These are phyloP conservation scores for Hymenotorrendiella dingleyae DNA, from an alignment of 2,329 filamentous ascomycete genomes.

Conservation along the genomic window DNA sequence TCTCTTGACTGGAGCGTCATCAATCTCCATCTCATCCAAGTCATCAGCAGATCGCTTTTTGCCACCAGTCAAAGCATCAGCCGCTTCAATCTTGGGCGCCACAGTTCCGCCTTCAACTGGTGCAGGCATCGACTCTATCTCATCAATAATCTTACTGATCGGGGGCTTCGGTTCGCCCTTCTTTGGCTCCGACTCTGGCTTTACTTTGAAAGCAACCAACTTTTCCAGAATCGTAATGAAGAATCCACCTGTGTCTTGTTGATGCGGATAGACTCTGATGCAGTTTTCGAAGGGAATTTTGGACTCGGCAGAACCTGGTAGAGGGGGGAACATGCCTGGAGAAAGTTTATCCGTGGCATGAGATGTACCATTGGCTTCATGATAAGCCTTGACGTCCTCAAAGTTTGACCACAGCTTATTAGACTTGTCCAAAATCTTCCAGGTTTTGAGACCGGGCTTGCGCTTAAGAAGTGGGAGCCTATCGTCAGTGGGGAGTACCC, in stretches of 20 bases:
- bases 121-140: slow-evolving; percentile 31
- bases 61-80: slow-evolving; percentile 21
- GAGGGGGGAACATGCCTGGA: slow-evolving; percentile 76
- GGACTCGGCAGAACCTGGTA: slow-evolving; percentile 45
- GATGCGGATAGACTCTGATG: slow-evolving; percentile 89
- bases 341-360: slow-evolving; percentile 61
- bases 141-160: slow-evolving; percentile 35
- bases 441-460: slow-evolving; percentile 68
- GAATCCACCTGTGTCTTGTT: slow-evolving; percentile 95
- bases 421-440: slow-evolving; percentile 88
- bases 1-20: slow-evolving; percentile 30
- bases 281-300: slow-evolving; percentile 78
- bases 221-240: slow-evolving; percentile 97
- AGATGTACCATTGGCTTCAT: slow-evolving; percentile 53
- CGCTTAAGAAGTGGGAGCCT: slow-evolving; percentile 73
- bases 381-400: slow-evolving; percentile 70
- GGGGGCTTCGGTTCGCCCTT: slow-evolving; percentile 37
- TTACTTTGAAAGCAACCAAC: slow-evolving; percentile 75
- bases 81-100: slow-evolving; percentile 28
- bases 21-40: slow-evolving; percentile 17
- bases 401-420: slow-evolving; percentile 74
- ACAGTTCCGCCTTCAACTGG: slow-evolving; percentile 28
- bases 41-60: slow-evolving; percentile 1
- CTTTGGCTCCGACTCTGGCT: slow-evolving; percentile 57
- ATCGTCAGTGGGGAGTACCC: slow-evolving; percentile 77